Conservation (phyloP, 2,329 filamentous ascomycete genomes). For the Alternaria brassicae region DNA sequence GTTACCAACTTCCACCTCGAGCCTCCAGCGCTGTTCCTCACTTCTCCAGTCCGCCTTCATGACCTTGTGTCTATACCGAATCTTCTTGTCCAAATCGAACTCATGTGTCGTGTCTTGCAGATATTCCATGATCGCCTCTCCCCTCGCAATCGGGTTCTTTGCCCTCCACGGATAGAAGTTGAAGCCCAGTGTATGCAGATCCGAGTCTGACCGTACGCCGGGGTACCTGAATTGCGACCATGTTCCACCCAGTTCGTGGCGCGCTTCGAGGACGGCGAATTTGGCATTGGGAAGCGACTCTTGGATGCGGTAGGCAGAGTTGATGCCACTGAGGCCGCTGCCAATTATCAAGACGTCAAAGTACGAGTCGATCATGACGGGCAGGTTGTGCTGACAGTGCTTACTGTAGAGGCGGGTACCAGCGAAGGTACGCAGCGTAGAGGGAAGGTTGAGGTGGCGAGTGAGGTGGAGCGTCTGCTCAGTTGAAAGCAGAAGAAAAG, state of each 20-base stretch:
- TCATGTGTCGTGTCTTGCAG: conserved; percentile 52
- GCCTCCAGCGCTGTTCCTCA: conserved; percentile 57
- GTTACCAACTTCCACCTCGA: conserved; percentile 43
- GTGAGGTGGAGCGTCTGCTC: background rate
- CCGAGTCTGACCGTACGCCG: conserved; percentile 65
- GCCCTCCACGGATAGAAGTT: conserved; percentile 73
- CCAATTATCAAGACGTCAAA: conserved; percentile 69
- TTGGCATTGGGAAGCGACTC: conserved; percentile 61
- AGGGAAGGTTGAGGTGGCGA: background rate
- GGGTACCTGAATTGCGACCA: conserved; percentile 82
- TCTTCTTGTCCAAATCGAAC: conserved; percentile 57
- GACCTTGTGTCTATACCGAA: conserved; percentile 55
- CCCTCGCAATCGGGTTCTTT: conserved; percentile 55
- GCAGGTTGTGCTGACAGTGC: background rate
- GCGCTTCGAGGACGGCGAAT: conserved; percentile 73
- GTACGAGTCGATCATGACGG: conserved; percentile 25
- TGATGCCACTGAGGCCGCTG: conserved; percentile 78
- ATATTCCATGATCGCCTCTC: conserved; percentile 54
- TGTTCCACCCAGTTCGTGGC: conserved; percentile 73
- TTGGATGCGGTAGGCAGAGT: conserved; percentile 74
- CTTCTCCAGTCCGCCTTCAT: conserved; percentile 55
- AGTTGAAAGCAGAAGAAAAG: too few species aligned
- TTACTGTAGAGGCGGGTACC: background rate
- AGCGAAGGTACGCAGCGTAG: background rate
- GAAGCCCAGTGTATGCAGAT: conserved; percentile 64